Percentiles rank a stretch among this genome's conserved stretches.
Evolutionary conservation across 306 rosid genomes (phyloP).

Genomic region (Gastrolobium villosum): DNA sequence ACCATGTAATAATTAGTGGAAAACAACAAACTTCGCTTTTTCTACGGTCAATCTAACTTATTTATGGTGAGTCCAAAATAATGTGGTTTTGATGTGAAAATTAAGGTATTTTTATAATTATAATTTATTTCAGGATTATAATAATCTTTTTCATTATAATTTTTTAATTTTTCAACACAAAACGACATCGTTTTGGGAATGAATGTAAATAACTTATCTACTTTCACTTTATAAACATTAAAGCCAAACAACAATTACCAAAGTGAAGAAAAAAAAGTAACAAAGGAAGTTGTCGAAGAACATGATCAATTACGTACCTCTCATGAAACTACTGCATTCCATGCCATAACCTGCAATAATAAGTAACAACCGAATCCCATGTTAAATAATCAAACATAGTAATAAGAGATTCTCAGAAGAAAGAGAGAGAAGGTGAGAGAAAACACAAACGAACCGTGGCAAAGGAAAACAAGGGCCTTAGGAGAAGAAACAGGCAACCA

Average conservation of each 20-base stretch:
- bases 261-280: background rate
- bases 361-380: background rate
- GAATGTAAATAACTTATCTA: too few relatives aligned
- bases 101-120: too few relatives aligned
- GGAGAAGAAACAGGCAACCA: conserved; percentile 84
- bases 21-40: too few relatives aligned
- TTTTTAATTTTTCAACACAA: too few relatives aligned
- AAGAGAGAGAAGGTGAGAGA: background rate
- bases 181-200: too few relatives aligned
- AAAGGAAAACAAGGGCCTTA: conserved; percentile 82
- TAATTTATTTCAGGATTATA: too few relatives aligned
- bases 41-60: too few relatives aligned
- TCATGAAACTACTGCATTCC: conserved; percentile 88
- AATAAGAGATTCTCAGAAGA: background rate
- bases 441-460: conserved; percentile 69
- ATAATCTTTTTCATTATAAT: too few relatives aligned
- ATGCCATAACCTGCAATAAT: conserved; percentile 77
- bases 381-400: background rate
- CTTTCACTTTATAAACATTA: too few relatives aligned
- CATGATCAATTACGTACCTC: conserved; percentile 80
- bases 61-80: too few relatives aligned
- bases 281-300: background rate
- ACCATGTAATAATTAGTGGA: background rate
- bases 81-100: too few relatives aligned
- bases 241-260: background rate